Evolutionary conservation across 352 stramenopile genomes (phyloP).

Genomic region (Elongisporangium undulatum): DNA sequence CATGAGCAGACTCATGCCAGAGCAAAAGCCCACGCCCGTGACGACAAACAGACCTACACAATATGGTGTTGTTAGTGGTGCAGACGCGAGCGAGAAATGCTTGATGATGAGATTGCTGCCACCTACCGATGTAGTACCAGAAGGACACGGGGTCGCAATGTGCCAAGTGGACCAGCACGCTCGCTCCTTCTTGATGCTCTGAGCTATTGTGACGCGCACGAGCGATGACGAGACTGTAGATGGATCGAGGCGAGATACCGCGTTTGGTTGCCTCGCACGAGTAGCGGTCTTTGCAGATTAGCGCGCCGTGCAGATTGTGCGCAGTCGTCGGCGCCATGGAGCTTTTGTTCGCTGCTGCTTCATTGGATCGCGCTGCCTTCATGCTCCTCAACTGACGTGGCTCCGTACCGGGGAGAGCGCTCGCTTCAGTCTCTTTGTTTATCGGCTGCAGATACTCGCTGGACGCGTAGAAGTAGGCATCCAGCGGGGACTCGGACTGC

Average conservation of each 20-base stretch:
- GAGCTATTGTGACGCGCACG: slow-evolving; percentile 11
- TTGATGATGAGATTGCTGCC: neutral
- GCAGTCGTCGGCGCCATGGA: neutral
- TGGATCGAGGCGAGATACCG: slow-evolving; percentile 23
- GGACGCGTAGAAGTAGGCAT: slow-evolving; percentile 51
- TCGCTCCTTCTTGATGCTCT: slow-evolving; percentile 5
- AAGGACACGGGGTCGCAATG: slow-evolving; percentile 36
- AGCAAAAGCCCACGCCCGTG: slow-evolving; percentile 36
- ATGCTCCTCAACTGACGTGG: neutral
- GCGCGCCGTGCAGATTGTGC: slow-evolving; percentile 9
- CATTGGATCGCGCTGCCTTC: neutral
- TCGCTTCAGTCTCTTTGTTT: slow-evolving; percentile 1
- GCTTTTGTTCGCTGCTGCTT: too few relatives aligned
- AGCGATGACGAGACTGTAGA: slow-evolving; percentile 45
- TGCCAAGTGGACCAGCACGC: slow-evolving; percentile 24
- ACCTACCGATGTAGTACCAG: slow-evolving; percentile 33
- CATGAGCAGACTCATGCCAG: slow-evolving; percentile 30
- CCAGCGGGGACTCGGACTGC: slow-evolving; percentile 28
- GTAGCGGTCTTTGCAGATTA: slow-evolving; percentile 21
- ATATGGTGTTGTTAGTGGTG: neutral
- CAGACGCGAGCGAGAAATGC: neutral
- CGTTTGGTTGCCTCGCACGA: slow-evolving; percentile 27
- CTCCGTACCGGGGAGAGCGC: neutral
- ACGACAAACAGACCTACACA: slow-evolving; percentile 30
- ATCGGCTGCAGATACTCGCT: slow-evolving; percentile 2